Percentiles rank a stretch among this genome's conserved stretches.
phyloP scores from a whole-genome alignment of 1,139 yeast species.

The Yamadazyma taylorii region DNA sequence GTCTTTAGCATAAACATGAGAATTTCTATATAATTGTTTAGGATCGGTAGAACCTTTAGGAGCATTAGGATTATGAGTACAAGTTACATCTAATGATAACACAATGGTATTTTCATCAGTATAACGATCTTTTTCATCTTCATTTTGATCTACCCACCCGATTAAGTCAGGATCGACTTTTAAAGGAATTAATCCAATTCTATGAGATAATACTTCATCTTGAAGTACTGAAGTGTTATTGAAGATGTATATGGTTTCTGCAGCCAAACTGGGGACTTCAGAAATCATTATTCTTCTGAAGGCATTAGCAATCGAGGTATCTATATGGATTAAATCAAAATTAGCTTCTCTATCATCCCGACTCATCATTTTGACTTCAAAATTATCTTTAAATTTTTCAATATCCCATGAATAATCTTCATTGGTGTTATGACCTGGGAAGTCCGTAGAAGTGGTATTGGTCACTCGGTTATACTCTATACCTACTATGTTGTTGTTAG shows the following conservation, averaged over 20 bases:
- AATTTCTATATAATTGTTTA: conserved; percentile 75
- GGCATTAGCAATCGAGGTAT: conserved; percentile 93
- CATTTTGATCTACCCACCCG: conserved; percentile 68
- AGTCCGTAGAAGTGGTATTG: conserved; percentile 82
- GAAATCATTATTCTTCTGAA: conserved; percentile 96
- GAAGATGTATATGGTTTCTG: conserved; percentile 85
- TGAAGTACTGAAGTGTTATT: conserved; percentile 96
- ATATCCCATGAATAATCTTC: conserved; percentile 81
- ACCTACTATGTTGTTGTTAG: conserved; percentile 63
- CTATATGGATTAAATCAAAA: conserved; percentile 83
- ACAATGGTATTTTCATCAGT: conserved; percentile 90
- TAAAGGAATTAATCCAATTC: conserved; percentile 90
- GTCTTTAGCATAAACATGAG: conserved; percentile 86
- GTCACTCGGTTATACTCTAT: conserved; percentile 91
- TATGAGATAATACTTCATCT: conserved; percentile 93
- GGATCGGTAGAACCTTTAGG: conserved; percentile 81
- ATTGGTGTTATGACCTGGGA: conserved; percentile 73
- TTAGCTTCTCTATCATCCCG: conserved; percentile 72
- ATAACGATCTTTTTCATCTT: conserved; percentile 66
- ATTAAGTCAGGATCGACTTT: conserved; percentile 88
- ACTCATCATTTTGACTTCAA: conserved; percentile 68
- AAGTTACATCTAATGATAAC: conserved; percentile 73
- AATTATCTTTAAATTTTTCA: conserved; percentile 69
- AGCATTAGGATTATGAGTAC: conserved; percentile 85
- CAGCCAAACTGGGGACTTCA: conserved; percentile 95